These are phyloP conservation scores for Salix purpurea DNA, from an alignment of 345 rosid species.

Conservation along the genomic window DNA sequence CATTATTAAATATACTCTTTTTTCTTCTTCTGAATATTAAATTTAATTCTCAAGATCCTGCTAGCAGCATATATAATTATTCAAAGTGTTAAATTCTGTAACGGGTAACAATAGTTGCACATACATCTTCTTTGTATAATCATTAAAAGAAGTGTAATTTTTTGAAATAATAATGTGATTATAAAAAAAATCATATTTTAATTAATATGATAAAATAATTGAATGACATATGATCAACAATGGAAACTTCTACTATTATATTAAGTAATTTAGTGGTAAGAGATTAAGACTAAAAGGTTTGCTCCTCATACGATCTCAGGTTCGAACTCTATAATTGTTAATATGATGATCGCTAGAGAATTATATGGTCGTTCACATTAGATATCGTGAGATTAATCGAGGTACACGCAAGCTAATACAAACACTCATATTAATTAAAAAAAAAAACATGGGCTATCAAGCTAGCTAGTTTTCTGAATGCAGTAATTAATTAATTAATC, in stretches of 20 bases:
- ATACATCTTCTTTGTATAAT: background rate
- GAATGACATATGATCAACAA: background rate
- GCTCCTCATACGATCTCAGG: too few relatives aligned
- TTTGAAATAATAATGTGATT: background rate
- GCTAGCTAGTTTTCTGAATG: constrained; percentile 16
- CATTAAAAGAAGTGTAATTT: background rate
- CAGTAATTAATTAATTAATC: background rate
- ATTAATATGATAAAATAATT: background rate
- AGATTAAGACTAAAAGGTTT: too few relatives aligned
- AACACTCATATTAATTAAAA: too few relatives aligned
- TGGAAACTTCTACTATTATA: constrained; percentile 16
- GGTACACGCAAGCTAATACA: rapidly evolving
- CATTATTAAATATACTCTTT: too few relatives aligned
- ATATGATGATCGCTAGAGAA: too few relatives aligned
- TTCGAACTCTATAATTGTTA: too few relatives aligned
- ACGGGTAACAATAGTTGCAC: background rate
- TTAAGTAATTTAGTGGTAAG: background rate
- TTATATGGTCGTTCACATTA: too few relatives aligned
- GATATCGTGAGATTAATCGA: too few relatives aligned
- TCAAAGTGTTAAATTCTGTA: background rate
- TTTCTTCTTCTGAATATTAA: too few relatives aligned
- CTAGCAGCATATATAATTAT: too few relatives aligned
- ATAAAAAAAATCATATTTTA: background rate
- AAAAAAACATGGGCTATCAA: too few relatives aligned
- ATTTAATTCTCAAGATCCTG: background rate